These are phyloP conservation scores for Xylaria cubensis DNA, from an alignment of 495 filamentous ascomycete genomes.

Conservation along the genomic window DNA sequence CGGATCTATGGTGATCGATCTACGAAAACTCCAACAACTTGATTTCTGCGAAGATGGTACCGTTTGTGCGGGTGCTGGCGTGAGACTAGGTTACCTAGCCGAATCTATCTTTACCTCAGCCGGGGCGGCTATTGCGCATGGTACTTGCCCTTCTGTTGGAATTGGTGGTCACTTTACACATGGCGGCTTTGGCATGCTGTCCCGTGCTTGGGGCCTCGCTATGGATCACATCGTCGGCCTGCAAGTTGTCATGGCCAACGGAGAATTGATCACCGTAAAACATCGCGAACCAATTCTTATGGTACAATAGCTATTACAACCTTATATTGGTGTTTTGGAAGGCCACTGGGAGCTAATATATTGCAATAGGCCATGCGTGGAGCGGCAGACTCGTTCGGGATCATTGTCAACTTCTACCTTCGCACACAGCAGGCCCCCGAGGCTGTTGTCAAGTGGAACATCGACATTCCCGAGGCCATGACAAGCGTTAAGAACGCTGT, in stretches of 20 bases:
- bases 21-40: conserved; percentile 50
- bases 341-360: background rate
- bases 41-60: conserved; percentile 41
- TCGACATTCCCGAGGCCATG: conserved; percentile 39
- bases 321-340: background rate
- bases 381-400: conserved; percentile 66
- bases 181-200: conserved; percentile 68
- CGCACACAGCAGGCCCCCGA: conserved; percentile 57
- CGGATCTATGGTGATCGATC: conserved; percentile 59
- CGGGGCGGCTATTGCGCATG: conserved; percentile 66
- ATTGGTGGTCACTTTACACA: conserved; percentile 73
- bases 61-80: conserved; percentile 64
- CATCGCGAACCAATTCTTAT: conserved; percentile 57
- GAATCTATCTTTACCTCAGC: conserved; percentile 56
- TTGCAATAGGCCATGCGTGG: conserved; percentile 56
- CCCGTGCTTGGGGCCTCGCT: conserved; percentile 68
- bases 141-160: conserved; percentile 65
- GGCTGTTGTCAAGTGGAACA: conserved; percentile 49
- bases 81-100: conserved; percentile 66
- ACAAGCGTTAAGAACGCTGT: conserved; percentile 33
- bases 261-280: conserved; percentile 51
- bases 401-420: conserved; percentile 62
- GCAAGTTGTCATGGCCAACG: conserved; percentile 71
- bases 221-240: conserved; percentile 67
- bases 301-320: conserved; percentile 34